phyloP scores from a whole-genome alignment of 495 filamentous ascomycete species.

The Diplogelasinospora grovesii region DNA sequence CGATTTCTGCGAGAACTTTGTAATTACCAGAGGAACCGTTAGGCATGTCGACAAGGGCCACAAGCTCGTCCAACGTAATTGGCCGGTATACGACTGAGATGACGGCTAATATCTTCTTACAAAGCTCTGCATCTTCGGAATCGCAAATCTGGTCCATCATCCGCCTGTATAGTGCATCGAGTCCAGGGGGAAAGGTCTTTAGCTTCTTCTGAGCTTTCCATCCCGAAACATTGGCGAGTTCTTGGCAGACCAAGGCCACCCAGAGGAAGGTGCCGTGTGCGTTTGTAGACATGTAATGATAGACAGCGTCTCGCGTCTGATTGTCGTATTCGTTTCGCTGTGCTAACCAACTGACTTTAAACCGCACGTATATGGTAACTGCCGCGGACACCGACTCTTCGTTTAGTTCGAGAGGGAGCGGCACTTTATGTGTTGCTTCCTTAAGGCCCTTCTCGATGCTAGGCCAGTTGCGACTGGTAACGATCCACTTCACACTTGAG shows the following conservation, averaged over 20 bases:
- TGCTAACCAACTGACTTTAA: conserved; percentile 23
- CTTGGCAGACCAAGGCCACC: conserved; percentile 28
- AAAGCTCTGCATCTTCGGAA: conserved; percentile 4
- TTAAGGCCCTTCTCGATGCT: conserved; percentile 26
- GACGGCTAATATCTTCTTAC: conserved; percentile 14
- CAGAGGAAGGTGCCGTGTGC: conserved; percentile 28
- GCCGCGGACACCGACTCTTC: conserved; percentile 14
- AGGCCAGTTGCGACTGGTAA: conserved; percentile 32
- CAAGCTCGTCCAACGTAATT: conserved; percentile 10
- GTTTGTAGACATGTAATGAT: conserved; percentile 14
- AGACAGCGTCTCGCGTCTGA: conserved; percentile 12
- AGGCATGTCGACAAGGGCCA: conserved; percentile 3
- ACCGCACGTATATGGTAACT: conserved; percentile 24
- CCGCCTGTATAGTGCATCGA: conserved; percentile 18
- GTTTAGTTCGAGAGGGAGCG: conserved; percentile 27
- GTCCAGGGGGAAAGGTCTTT: conserved; percentile 10
- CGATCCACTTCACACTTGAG: conserved; percentile 20
- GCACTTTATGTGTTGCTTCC: conserved; percentile 5
- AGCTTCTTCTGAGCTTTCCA: conserved; percentile 12
- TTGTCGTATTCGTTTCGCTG: conserved; percentile 8
- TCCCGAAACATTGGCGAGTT: conserved; percentile 6
- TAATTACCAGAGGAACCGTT: not conserved
- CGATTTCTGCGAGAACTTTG: conserved; percentile 4
- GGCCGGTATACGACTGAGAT: conserved; percentile 12
- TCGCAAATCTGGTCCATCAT: conserved; percentile 17